Evolutionary conservation across 2,329 filamentous ascomycete species (phyloP), one percentile per base, ranked within the genome.

Genomic region (Byssoonygena ceratinophila): DNA sequence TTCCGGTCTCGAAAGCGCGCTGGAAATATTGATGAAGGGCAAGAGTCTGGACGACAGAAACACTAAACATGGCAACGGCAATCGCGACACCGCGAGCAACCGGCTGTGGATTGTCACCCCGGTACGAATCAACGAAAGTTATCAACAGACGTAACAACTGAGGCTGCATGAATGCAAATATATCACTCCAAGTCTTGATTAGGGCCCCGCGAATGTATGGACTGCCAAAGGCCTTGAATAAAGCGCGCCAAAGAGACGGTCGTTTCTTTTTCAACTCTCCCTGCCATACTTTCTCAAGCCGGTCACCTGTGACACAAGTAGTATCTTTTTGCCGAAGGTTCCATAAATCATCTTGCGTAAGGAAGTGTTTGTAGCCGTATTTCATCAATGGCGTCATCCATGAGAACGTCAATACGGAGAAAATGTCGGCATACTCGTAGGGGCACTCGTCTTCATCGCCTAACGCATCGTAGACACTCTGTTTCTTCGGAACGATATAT

Each of bases 351-450:
- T 96, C 87, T 66, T 97, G 89, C 1, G 89, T 95, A 56, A 98
- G 75, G 66, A 82, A 98, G 54, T 90, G 81, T 64, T 85, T 87
- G 74, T 98, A 97, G 1, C 92, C 92, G 64, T 84, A 84, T 64
- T 83, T 89, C 92, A 98, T 98, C 79, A 98, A 74, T 0, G 92
- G 90, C 0, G 92, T 97, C 91, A 98, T 96, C 92, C 92, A 98
- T 51, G 85, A 84, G 68, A 98, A 98, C 0, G 91, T 95, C 43
- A 98, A 77, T 47, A 87, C 81, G 3, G 91, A 95, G 71, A 98
- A 98, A 49, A 97, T 76, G 55, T 91, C 89, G 11, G 92, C 90
- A 66, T 95, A 94, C 69, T 97, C 90, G 57, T 87, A 82, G 0
- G 76, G 76, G 56, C 82, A 85, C 68, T 86, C 83, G 59, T 85